A percentile compares a stretch with the other conserved stretches of the same genome.
phyloP scores from a whole-genome alignment of 2,329 filamentous ascomycete genomes.

The Calonectria naviculata region DNA sequence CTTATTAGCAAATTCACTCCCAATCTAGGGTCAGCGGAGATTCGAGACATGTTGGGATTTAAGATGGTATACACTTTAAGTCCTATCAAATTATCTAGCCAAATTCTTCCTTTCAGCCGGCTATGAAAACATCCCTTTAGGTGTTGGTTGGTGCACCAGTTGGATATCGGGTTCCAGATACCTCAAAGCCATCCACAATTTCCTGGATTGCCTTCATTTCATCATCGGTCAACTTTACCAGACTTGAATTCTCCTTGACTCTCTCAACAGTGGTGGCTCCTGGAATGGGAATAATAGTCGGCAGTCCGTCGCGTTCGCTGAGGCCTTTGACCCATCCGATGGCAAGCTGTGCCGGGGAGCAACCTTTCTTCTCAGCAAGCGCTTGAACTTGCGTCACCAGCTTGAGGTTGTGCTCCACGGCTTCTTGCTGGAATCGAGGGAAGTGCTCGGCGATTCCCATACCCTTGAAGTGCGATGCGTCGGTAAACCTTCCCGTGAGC shows the following conservation, averaged over 20 bases:
- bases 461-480: constrained; percentile 34
- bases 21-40: too few species aligned
- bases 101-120: too few species aligned
- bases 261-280: constrained; percentile 67
- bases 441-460: constrained; percentile 38
- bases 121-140: constrained; percentile 35
- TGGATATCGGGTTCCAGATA: constrained; percentile 62
- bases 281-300: constrained; percentile 73
- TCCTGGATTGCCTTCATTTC: constrained; percentile 62
- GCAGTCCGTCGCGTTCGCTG: constrained; percentile 62
- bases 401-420: constrained; percentile 66
- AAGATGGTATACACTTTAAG: too few species aligned
- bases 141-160: constrained; percentile 49
- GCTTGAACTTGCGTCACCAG: constrained; percentile 68
- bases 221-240: constrained; percentile 59
- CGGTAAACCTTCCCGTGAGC: constrained; percentile 42
- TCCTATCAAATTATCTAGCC: too few species aligned
- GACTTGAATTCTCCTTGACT: constrained; percentile 70
- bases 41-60: too few species aligned
- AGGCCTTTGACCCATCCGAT: constrained; percentile 71
- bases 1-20: too few species aligned
- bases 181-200: constrained; percentile 59
- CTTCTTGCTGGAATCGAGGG: not conserved
- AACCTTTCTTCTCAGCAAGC: constrained; percentile 69
- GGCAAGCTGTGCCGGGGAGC: constrained; percentile 73